phyloP scores from a whole-genome alignment of 345 rosid species.

The Boechera retrofracta region DNA sequence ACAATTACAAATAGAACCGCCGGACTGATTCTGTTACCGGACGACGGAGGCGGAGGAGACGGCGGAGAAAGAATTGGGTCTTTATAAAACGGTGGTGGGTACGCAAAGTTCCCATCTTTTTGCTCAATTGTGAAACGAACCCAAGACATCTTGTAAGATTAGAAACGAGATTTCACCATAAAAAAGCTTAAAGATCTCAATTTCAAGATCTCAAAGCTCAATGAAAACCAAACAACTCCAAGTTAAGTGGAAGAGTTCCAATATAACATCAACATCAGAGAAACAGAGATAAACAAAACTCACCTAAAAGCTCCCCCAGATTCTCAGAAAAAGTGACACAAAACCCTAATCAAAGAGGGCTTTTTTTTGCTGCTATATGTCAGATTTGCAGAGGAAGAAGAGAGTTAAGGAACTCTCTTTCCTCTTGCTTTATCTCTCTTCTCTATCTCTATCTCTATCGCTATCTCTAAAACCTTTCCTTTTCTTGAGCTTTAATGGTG shows the following conservation, averaged over 20 bases:
- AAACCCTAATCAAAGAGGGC: slow-evolving; percentile 38
- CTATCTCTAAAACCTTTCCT: slow-evolving; percentile 7
- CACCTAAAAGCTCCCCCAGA: slow-evolving; percentile 32
- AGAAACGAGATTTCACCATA: not conserved
- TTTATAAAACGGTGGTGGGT: slow-evolving; percentile 62
- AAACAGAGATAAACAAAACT: slow-evolving; percentile 24
- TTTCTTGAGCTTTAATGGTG: slow-evolving; percentile 39
- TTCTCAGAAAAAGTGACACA: slow-evolving; percentile 17
- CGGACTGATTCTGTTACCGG: slow-evolving; percentile 74
- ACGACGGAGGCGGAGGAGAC: slow-evolving; percentile 44
- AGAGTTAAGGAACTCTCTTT: slow-evolving; percentile 39
- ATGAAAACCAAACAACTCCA: slow-evolving; percentile 11
- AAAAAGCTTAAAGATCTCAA: slow-evolving; percentile 16
- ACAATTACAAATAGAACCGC: slow-evolving; percentile 80
- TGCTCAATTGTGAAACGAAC: slow-evolving; percentile 55
- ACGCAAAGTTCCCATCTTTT: slow-evolving; percentile 59
- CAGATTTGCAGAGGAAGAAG: slow-evolving; percentile 40
- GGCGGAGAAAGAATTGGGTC: slow-evolving; percentile 52
- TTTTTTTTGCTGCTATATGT: slow-evolving; percentile 14
- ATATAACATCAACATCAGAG: slow-evolving; percentile 43
- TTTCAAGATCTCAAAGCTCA: slow-evolving; percentile 35
- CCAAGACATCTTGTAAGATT: slow-evolving; percentile 58
- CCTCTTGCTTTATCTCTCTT: slow-evolving; percentile 25
- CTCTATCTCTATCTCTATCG: not conserved
- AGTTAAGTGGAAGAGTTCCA: slow-evolving; percentile 32